phyloP scores from a whole-genome alignment of 441 rosid species.

The Pelargonium fulgidum region DNA sequence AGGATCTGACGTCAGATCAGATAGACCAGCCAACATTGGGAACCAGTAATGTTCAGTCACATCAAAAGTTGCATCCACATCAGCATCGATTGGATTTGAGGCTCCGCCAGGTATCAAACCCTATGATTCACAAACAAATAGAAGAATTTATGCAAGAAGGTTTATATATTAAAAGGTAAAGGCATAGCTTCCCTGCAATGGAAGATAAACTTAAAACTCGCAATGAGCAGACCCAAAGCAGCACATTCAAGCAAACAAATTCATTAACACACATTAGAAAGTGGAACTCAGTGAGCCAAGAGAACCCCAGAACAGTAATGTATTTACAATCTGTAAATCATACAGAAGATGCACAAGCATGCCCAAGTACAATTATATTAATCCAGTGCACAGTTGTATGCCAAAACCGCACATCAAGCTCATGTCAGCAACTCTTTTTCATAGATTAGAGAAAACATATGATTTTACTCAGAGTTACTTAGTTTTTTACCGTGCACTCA shows the following conservation, averaged over 20 bases:
- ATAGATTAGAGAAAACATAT: background rate
- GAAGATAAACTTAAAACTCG: slow-evolving; percentile 2
- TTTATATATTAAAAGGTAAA: slow-evolving; percentile 10
- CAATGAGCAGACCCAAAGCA: background rate
- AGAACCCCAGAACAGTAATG: slow-evolving; percentile 1
- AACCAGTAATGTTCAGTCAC: slow-evolving; percentile 98
- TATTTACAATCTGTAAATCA: background rate
- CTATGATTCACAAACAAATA: slow-evolving; percentile 35
- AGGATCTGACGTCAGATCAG: slow-evolving; percentile 93
- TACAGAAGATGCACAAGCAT: background rate
- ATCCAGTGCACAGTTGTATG: background rate
- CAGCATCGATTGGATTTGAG: slow-evolving; percentile 62
- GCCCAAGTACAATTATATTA: background rate
- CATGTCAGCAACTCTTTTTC: background rate
- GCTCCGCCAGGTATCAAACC: slow-evolving; percentile 97
- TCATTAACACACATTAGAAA: background rate
- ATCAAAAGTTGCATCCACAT: slow-evolving; percentile 56
- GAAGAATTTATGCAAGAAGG: slow-evolving; percentile 11
- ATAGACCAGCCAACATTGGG: slow-evolving; percentile 99
- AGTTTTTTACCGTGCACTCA: background rate
- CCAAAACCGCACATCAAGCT: slow-evolving; percentile 6
- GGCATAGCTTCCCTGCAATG: slow-evolving; percentile 14
- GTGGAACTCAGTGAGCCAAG: background rate
- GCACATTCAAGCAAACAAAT: background rate
- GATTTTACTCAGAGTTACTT: background rate